phyloP scores from a whole-genome alignment of 1,139 yeast species.

The Yamadazyma dushanensis region DNA sequence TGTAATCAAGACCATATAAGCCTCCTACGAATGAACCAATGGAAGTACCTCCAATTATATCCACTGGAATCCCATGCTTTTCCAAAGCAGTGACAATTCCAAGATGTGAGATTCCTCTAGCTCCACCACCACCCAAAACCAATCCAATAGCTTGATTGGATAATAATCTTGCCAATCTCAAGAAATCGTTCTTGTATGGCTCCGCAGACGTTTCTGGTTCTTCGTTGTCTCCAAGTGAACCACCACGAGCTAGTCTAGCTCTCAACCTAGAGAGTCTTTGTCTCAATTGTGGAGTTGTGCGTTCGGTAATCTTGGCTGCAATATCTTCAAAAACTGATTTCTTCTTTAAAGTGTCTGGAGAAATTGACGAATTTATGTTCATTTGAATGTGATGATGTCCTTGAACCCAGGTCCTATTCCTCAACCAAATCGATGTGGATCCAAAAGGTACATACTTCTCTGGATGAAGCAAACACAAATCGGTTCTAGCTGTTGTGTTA shows the following conservation, averaged over 20 bases:
- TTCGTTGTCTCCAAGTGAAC: constrained; percentile 6
- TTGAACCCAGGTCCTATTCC: constrained; percentile 84
- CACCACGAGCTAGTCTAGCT: constrained; percentile 24
- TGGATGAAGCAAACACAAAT: constrained; percentile 79
- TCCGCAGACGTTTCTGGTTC: constrained; percentile 11
- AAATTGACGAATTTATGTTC: constrained; percentile 30
- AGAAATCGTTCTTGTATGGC: constrained; percentile 79
- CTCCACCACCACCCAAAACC: constrained; percentile 97
- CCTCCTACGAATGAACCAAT: constrained; percentile 97
- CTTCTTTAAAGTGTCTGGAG: constrained; percentile 15
- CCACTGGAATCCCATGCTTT: constrained; percentile 90
- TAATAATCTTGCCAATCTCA: constrained; percentile 81
- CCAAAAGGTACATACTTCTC: constrained; percentile 85
- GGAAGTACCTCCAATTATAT: constrained; percentile 93
- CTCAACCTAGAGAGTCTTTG: constrained; percentile 34
- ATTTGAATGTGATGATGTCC: constrained; percentile 89
- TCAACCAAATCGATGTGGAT: constrained; percentile 80
- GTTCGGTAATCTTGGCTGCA: constrained; percentile 37
- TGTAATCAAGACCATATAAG: constrained; percentile 87
- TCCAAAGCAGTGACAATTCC: constrained; percentile 94
- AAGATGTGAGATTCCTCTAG: constrained; percentile 89
- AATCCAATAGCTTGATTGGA: constrained; percentile 94
- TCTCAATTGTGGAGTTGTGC: constrained; percentile 36
- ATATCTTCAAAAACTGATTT: constrained; percentile 33
- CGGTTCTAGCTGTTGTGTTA: constrained; percentile 86